Base-by-base conservation (phyloP, 495 filamentous ascomycete genomes). In the Podospora tetraspora region DNA sequence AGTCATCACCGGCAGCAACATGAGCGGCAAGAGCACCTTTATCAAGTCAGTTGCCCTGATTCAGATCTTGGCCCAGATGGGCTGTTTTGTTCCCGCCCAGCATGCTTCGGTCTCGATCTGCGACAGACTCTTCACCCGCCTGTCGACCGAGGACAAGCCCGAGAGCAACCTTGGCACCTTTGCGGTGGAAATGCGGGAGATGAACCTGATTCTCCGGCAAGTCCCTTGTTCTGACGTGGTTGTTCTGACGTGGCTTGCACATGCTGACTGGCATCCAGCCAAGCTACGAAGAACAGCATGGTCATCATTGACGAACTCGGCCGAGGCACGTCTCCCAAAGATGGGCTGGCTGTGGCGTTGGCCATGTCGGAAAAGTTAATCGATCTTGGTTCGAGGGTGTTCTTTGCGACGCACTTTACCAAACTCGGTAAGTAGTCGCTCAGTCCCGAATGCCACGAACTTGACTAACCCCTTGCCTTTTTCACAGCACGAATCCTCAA, bases 1-100 rank as follows among this genome's bases (percentile, higher is more conserved):
- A 68, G 91, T 98, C 68, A 90, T 99, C 74, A 97, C 95, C 7
- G 95, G 95, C 57, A 95, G 92, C 78, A 99, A 99, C 77, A 98
- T 97, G 96, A 96, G 92, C 72, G 95, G 95, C n/a, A 97, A 97
- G 75, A 92, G 92, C 68, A 98, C 94, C 0, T 98, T 96, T 79
- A 96, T 98, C 74, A 89, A 92, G 68, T 90, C 88, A 8, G 82
- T 97, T 57, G 92, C 94, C 21, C 81, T 99, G 11, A 88, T 94
- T 76, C 85, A 89, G 29, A 85, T 99, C 61, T 95, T 99, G 92
- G 92, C 92, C 5, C 95, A 99, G 72, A 88, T 96, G 67, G 95
- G 95, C 29, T 92, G 88, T 71, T 99, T 95, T 77, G 89, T 97
- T 3, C 95, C 95, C 4, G 95, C 94, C 9, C 76, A 86, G 27